phyloP scores from a whole-genome alignment of 2,329 filamentous ascomycete species.

The Chrysosporium queenslandicum region DNA sequence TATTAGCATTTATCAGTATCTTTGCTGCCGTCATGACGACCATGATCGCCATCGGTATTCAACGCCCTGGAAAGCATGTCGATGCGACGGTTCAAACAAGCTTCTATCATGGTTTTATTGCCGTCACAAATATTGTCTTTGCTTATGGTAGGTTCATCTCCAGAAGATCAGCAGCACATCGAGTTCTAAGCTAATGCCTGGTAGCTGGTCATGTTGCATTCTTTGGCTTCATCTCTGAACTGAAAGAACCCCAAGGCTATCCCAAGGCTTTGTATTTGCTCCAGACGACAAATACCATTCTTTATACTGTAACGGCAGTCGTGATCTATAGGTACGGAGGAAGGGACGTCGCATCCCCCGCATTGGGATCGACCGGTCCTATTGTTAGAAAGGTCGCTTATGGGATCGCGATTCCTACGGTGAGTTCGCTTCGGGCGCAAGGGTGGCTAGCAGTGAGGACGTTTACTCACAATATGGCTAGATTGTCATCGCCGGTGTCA shows the following conservation, averaged over 20 bases:
- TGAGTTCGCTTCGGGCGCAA: slow-evolving; percentile 18
- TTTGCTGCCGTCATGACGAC: slow-evolving; percentile 54
- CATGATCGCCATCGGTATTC: slow-evolving; percentile 55
- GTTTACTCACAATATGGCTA: slow-evolving; percentile 13
- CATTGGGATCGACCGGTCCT: slow-evolving; percentile 51
- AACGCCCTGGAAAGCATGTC: slow-evolving; percentile 33
- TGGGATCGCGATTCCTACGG: slow-evolving; percentile 57
- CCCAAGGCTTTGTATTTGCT: slow-evolving; percentile 54
- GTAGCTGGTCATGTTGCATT: slow-evolving; percentile 54
- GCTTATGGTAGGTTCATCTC: slow-evolving; percentile 48
- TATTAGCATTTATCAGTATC: slow-evolving; percentile 52
- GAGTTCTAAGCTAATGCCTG: slow-evolving; percentile 6
- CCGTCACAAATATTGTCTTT: slow-evolving; percentile 59
- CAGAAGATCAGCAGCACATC: slow-evolving; percentile 16
- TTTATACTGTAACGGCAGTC: slow-evolving; percentile 57
- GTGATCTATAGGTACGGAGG: slow-evolving; percentile 61
- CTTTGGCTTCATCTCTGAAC: slow-evolving; percentile 56
- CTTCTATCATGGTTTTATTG: slow-evolving; percentile 48
- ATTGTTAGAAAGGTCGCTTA: slow-evolving; percentile 55
- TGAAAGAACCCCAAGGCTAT: slow-evolving; percentile 52
- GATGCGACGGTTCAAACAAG: slow-evolving; percentile 34
- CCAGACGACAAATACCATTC: slow-evolving; percentile 48
- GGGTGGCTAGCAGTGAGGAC: neutral
- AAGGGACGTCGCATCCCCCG: slow-evolving; percentile 51
- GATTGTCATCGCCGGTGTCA: slow-evolving; percentile 61